These are phyloP conservation scores for Cyberlindnera lachancei DNA, from an alignment of 805 yeast species.

Conservation along the genomic window DNA sequence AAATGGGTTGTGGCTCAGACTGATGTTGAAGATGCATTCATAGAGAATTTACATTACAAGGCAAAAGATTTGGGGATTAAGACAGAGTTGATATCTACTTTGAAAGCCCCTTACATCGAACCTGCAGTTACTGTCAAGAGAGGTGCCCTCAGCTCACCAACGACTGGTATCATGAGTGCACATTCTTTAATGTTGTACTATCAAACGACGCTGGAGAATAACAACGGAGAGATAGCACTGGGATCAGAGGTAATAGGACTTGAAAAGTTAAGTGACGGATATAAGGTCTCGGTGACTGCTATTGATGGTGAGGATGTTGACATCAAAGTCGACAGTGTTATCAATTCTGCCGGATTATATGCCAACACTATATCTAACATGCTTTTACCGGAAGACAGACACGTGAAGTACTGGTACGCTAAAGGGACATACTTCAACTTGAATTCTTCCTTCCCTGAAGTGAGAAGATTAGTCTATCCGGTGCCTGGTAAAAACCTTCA, in stretches of 20 bases:
- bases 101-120: conserved; percentile 40
- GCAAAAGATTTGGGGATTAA: conserved; percentile 50
- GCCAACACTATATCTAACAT: conserved; percentile 69
- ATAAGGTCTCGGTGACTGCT: conserved; percentile 23
- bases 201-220: conserved; percentile 44
- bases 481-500: conserved; percentile 63
- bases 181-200: conserved; percentile 65
- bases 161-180: conserved; percentile 80
- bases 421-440: conserved; percentile 78
- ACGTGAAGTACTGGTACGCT: conserved; percentile 57
- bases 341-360: conserved; percentile 75
- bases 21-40: conserved; percentile 51
- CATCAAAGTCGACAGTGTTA: conserved; percentile 47
- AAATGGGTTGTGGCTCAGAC: conserved; percentile 85
- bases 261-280: conserved; percentile 21
- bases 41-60: conserved; percentile 44
- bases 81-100: conserved; percentile 44
- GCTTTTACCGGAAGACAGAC: conserved; percentile 56
- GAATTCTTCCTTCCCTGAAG: conserved; percentile 39
- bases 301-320: conserved; percentile 29
- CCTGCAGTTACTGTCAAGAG: conserved; percentile 59
- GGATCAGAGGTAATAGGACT: conserved; percentile 48
- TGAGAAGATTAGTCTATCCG: conserved; percentile 63
- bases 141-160: conserved; percentile 65
- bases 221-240: conserved; percentile 58